A percentile compares a stretch with the other conserved stretches of the same genome.
Evolutionary conservation across 768 basidiomycete species (phyloP).

Genomic region (Phylloporus sp.): DNA sequence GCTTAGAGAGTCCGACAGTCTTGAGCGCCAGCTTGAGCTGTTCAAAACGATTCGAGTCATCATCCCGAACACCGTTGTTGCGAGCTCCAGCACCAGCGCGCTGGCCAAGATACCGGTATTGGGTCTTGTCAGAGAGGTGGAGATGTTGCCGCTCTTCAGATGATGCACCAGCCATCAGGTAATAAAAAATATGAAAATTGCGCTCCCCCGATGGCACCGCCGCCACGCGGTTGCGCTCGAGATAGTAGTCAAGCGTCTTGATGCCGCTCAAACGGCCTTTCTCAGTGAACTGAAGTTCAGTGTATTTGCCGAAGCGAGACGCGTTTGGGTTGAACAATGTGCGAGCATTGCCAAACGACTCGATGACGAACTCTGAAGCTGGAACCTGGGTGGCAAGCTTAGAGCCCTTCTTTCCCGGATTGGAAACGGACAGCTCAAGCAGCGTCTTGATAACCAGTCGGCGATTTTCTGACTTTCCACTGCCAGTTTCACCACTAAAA

Average conservation of each 20-base stretch:
- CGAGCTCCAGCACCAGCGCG: conserved; percentile 44
- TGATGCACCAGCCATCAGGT: conserved; percentile 87
- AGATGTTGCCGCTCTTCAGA: conserved; percentile 87
- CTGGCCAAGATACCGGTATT: conserved; percentile 85
- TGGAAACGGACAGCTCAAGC: conserved; percentile 84
- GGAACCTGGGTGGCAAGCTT: conserved; percentile 86
- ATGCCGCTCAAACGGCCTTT: conserved; percentile 83
- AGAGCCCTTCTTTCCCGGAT: conserved; percentile 89
- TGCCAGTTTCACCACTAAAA: conserved; percentile 83
- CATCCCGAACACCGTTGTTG: conserved; percentile 53
- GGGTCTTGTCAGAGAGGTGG: conserved; percentile 73
- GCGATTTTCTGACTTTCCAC: conserved; percentile 90
- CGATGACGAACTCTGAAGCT: conserved; percentile 92
- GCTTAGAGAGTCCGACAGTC: conserved; percentile 88
- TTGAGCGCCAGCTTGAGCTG: conserved; percentile 95
- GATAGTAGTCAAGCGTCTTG: conserved; percentile 95
- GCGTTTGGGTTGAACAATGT: conserved; percentile 93
- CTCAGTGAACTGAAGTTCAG: conserved; percentile 94
- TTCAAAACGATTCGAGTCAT: conserved; percentile 86
- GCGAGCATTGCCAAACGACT: conserved; percentile 90
- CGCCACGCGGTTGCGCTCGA: conserved; percentile 88
- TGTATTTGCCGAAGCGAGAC: conserved; percentile 96
- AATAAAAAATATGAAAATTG: conserved; percentile 98
- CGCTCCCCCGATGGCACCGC: conserved; percentile 87
- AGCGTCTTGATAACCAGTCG: conserved; percentile 89